A percentile compares a stretch with the other conserved stretches of the same genome.
phyloP scores from a whole-genome alignment of 2,329 filamentous ascomycete species.

The Lecanoromycetidae sp. region DNA sequence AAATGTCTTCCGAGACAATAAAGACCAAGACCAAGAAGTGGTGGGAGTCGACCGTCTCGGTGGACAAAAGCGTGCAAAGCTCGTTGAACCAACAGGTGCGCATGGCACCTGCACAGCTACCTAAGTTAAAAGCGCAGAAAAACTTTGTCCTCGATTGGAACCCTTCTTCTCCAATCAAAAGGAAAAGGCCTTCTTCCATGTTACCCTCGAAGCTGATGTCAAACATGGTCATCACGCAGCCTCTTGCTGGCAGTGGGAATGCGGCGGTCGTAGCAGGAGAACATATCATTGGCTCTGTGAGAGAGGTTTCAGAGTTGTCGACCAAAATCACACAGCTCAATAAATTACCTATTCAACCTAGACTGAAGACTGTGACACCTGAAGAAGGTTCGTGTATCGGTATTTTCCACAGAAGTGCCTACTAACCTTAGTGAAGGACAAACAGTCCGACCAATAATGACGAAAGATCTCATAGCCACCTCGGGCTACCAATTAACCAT shows the following conservation, averaged over 20 bases:
- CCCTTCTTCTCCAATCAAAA: neutral
- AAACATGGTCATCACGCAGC: neutral
- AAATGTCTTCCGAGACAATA: neutral
- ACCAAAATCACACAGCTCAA: neutral
- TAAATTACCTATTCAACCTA: neutral
- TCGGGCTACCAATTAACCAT: neutral
- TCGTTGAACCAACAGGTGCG: neutral
- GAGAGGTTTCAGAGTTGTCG: neutral
- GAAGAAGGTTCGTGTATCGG: neutral
- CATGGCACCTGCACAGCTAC: neutral
- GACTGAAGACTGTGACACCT: neutral
- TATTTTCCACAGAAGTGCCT: neutral
- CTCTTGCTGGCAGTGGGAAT: neutral
- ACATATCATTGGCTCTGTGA: neutral
- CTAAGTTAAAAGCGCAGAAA: neutral
- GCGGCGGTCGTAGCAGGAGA: neutral
- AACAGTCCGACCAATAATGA: neutral
- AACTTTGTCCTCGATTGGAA: neutral
- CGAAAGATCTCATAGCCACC: neutral
- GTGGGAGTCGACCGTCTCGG: neutral
- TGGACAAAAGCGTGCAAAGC: neutral
- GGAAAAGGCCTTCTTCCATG: neutral
- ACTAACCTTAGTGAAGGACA: neutral
- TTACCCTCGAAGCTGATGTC: neutral
- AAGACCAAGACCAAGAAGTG: neutral